Evolutionary conservation across 2,329 filamentous ascomycete genomes (phyloP), one percentile per base, ranked within the genome.

Genomic region (Cadophora sp.): DNA sequence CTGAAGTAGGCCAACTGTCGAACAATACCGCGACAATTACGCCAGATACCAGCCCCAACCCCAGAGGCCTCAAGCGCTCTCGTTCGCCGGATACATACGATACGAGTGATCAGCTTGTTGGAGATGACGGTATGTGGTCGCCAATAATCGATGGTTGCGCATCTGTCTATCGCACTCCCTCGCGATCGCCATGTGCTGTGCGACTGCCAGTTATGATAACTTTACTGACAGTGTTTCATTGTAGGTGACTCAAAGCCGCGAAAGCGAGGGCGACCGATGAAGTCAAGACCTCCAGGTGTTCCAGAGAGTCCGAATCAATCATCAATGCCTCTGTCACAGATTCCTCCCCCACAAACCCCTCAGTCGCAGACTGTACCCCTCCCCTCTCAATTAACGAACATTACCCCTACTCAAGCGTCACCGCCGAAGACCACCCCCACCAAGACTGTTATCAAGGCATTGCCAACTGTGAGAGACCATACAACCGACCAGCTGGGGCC

Each of bases 391-490:
- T 75, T 67, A 74, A 74, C 73, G 50, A 76, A 73, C 68, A 73
- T 73, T 61, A 73, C 76, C 70, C 81, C 79, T 24, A 77, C 88
- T 79, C 77, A 89, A 82, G 67, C 87, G 79, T 81, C 83, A 79
- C 92, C 93, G 19, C 89, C 92, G 26, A 96, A 95, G 80, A 87
- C 91, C 2, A 93, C 93, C 3, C 92, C 92, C 5, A 90, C 90
- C 40, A 97, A 97, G 81, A 85, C 89, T 11, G 92, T 95, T 9
- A 85, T 98, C 74, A 99, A 99, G 81, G 96, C 96, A 0, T 85
- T 99, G 53, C 96, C 96, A 2, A 98, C 96, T 4, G 96, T 98
- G 16, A 87, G 96, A 80, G 96, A 99, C 77, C 96, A 99, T 79
- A 99, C 96, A 2, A 98, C 95, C 19, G 95, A 98, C 79, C 95